Conservation (phyloP, 2,329 filamentous ascomycete genomes). For the Monilinia vaccinii-corymbosi region DNA sequence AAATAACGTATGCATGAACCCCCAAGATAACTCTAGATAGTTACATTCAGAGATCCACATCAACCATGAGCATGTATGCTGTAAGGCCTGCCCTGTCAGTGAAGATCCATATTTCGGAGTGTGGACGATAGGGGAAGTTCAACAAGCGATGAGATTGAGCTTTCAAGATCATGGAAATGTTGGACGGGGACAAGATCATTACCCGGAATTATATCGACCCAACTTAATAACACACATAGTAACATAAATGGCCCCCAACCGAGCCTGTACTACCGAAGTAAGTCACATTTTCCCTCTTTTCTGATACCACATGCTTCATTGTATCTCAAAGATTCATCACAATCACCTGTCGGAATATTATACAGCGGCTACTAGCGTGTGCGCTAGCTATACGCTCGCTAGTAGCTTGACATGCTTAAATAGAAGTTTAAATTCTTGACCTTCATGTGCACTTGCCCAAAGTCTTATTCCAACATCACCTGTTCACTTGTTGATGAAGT, state of each 20-base stretch:
- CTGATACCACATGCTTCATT: not conserved
- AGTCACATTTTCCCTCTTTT: not conserved
- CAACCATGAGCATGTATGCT: not conserved
- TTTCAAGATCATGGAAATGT: not conserved
- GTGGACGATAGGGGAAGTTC: conserved; percentile 1
- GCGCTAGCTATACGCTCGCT: too few species aligned
- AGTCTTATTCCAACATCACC: too few species aligned
- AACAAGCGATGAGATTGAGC: not conserved
- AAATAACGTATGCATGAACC: not conserved
- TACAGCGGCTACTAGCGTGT: too few species aligned
- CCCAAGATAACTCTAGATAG: not conserved
- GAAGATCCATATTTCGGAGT: not conserved
- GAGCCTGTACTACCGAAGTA: not conserved
- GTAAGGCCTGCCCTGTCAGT: not conserved
- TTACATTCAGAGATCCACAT: not conserved
- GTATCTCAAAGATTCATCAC: too few species aligned
- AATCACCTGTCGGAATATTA: too few species aligned
- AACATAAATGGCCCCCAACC: not conserved
- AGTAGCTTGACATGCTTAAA: too few species aligned
- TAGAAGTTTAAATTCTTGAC: too few species aligned
- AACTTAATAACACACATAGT: not conserved
- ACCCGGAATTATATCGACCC: not conserved
- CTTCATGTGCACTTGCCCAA: too few species aligned
- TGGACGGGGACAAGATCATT: not conserved
- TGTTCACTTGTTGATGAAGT: not conserved